These are phyloP conservation scores for Gossypium armourianum DNA, from an alignment of 441 rosid species.

Conservation along the genomic window DNA sequence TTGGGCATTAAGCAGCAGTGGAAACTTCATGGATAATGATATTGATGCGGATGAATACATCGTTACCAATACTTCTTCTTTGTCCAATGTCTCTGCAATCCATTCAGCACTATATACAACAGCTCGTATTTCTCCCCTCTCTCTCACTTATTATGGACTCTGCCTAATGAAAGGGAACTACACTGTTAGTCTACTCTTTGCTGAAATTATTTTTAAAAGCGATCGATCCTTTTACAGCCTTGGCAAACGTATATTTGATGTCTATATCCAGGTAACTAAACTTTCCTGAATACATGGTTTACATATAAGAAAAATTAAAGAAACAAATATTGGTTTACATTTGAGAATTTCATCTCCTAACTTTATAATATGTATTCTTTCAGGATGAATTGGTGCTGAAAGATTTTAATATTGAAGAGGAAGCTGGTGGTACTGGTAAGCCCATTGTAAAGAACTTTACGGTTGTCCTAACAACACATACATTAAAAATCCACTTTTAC, in stretches of 20 bases:
- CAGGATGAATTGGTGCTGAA: conserved; percentile 50
- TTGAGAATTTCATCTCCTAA: neutral
- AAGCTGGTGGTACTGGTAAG: conserved; percentile 55
- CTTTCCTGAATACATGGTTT: neutral
- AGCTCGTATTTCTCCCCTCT: conserved; percentile 61
- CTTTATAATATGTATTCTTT: neutral
- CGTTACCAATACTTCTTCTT: conserved; percentile 38
- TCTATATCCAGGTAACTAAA: conserved; percentile 56
- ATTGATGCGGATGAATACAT: conserved; percentile 49
- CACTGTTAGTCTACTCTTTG: conserved; percentile 63
- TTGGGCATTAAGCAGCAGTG: conserved; percentile 86
- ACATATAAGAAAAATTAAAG: neutral
- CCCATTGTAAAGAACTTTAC: conserved; percentile 37
- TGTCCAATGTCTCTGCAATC: conserved; percentile 36
- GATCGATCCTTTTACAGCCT: conserved; percentile 44
- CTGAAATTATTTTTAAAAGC: conserved; percentile 55
- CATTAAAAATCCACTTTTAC: conserved; percentile 55
- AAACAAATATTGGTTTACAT: neutral
- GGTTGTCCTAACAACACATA: conserved; percentile 35
- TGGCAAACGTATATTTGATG: conserved; percentile 63
- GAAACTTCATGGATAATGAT: conserved; percentile 74
- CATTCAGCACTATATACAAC: conserved; percentile 40
- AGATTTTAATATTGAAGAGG: conserved; percentile 57
- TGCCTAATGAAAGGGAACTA: conserved; percentile 67
- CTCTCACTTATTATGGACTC: conserved; percentile 69